Base-by-base conservation (phyloP, 805 yeast genomes). In the Barnettozyma sp. region DNA sequence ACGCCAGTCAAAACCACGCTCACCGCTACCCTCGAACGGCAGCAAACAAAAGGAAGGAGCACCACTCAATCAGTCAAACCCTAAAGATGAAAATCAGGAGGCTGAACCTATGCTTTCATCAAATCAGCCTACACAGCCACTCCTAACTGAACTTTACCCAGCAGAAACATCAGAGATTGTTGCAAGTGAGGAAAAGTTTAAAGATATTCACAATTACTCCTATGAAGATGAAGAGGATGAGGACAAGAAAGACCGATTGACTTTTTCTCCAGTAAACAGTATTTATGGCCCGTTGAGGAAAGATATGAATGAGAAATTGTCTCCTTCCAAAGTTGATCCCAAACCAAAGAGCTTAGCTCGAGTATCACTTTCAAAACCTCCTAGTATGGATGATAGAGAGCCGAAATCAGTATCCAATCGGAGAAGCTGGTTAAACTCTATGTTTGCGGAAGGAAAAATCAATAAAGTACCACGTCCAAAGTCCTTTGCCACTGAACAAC, bases 221-320 rank as follows among this genome's bases (percentile, higher is more conserved):
- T n/a, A n/a, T n/a, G n/a, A n/a, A n/a, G n/a, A n/a, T 24, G 33
- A 38, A 13, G 41, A 41, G 2, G 32, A 38, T 17, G 42, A 39
- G 25, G 36, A 39, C 16, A 42, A 39, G n/a, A 44, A 42, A 11
- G 34, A 39, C 1, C 41, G 47, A 26, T 29, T 43, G 22, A 42
- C 40, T 22, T 49, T 53, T 29, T 49, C 58, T 2, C 58, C 58
- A 10, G 56, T 52, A 11, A 49, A 46, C 30, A 52, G 55, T 18
- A 43, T 50, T 8, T 53, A 52, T 37, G 54, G 55, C 2, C 38
- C 43, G 6, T 22, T 53, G 26, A 48, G 55, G 39, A 35, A 29
- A 11, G 50, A 53, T 25, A 39, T 53, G 54, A 50, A 48, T 22
- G 40, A 39, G 6, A 27, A 33, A 11, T n/a, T n/a, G n/a, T 40